Evolutionary conservation across 805 yeast species (phyloP).

Genomic region (Myxozyma udenii): DNA sequence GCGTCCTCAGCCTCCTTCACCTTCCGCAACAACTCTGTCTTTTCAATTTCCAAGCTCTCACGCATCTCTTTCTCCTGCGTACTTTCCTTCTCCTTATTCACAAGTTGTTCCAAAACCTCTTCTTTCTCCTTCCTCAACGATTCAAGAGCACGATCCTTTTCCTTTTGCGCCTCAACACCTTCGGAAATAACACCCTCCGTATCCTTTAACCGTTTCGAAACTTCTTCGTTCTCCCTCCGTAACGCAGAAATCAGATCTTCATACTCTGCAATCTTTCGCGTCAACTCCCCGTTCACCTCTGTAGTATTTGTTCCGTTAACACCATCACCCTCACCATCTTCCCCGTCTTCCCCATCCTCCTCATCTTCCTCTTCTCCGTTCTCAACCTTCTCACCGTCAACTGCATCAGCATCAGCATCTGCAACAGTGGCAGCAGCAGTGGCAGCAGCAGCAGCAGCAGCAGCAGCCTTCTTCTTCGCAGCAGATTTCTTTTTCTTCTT

Average conservation of each 20-base stretch:
- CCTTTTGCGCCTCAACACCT: not conserved
- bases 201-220: not conserved
- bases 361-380: not conserved
- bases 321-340: not conserved
- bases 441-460: too few species aligned
- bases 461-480: not conserved
- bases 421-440: too few species aligned
- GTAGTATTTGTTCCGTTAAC: not conserved
- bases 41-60: too few species aligned
- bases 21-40: not conserved
- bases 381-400: not conserved
- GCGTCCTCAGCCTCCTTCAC: not conserved
- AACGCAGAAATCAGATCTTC: not conserved
- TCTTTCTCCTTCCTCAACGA: slow-evolving; percentile 6
- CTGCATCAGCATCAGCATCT: not conserved
- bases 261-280: not conserved
- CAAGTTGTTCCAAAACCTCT: slow-evolving; percentile 5
- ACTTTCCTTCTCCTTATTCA: slow-evolving; percentile 8
- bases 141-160: not conserved
- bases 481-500: not conserved
- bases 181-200: slow-evolving; percentile 2
- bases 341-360: not conserved
- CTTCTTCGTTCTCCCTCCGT: not conserved
- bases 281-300: not conserved
- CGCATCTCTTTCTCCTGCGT: not conserved